Conservation (phyloP, 176 grass and related monocot genomes). For the Oryza glumipatula region DNA sequence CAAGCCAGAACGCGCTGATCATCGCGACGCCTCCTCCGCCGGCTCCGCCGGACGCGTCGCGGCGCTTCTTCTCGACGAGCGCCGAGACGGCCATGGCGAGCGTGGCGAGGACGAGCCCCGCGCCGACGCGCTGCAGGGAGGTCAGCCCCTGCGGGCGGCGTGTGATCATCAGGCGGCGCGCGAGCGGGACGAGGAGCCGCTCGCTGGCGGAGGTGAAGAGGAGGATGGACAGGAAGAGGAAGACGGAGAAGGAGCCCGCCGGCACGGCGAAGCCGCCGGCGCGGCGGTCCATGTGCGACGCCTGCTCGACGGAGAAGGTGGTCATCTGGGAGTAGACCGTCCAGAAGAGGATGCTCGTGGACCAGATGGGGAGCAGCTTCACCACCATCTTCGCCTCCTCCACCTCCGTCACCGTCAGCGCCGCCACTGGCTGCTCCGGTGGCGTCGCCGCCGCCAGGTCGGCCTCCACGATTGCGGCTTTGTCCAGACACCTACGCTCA, state of each 20-base stretch:
- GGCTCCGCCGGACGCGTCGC: not conserved
- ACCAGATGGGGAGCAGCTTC: conserved; percentile 64
- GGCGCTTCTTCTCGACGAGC: conserved; percentile 44
- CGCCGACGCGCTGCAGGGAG: conserved; percentile 55
- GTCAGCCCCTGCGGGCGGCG: conserved; percentile 48
- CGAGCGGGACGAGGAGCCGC: conserved; percentile 60
- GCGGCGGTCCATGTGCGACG: conserved; percentile 56
- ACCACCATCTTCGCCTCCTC: conserved; percentile 67
- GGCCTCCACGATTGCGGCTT: conserved; percentile 37
- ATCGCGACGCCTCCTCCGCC: not conserved
- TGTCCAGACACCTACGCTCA: conserved; percentile 51
- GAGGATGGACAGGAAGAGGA: conserved; percentile 72
- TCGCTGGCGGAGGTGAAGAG: conserved; percentile 74
- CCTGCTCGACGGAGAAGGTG: conserved; percentile 67
- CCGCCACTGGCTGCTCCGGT: conserved; percentile 26
- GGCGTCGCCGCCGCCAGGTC: conserved; percentile 12
- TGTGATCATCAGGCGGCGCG: conserved; percentile 35
- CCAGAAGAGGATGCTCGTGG: conserved; percentile 71
- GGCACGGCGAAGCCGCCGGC: conserved; percentile 46
- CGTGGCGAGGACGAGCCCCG: conserved; percentile 53
- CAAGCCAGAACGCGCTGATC: conserved; percentile 63
- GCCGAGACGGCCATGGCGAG: conserved; percentile 61
- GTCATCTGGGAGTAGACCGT: conserved; percentile 73
- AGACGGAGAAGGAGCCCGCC: conserved; percentile 53
- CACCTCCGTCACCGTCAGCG: conserved; percentile 50